Base-by-base conservation (phyloP, 2,329 filamentous ascomycete genomes). In the Stemphylium beticola region DNA sequence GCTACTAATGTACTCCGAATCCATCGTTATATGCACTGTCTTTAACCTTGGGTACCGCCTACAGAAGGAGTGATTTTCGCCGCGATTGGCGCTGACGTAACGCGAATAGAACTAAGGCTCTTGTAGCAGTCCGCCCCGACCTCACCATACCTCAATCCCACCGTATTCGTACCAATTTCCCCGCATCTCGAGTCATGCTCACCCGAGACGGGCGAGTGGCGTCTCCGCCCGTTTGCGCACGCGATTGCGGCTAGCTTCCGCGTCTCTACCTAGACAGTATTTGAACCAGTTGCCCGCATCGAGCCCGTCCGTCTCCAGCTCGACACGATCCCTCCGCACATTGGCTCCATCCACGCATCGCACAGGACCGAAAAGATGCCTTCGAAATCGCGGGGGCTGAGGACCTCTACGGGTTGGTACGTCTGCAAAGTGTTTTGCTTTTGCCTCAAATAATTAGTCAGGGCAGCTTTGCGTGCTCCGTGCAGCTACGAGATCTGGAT, bases 381-480 rank as follows among this genome's bases (percentile, higher is more conserved):
- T 59, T 74, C 76, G 36, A 74, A 78, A 52, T 77, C 77, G 46
- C 71, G 74, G 53, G 78, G 78, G 3, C 62, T 80, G 39, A 72
- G 78, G 29, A 78, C 77, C 20, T 77, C 74, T 32, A 79, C 77
- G 37, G 78, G 78, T 44, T 79, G 77, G 70, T 74, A 64, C 66
- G 71, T 61, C 65, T 36, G n/a, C 39, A 38, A 11, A 6, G 32
- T 7, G 4, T 5, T 24, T 7, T 31, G 18, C 11, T 40, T 14
- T 34, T 20, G 1, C 11, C 20, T 15, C 22, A 29, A 17, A 39
- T 18, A 15, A 45, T 40, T 12, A 18, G 39, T 9, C 34, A 14
- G 32, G 29, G 15, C 15, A 6, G 12, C 17, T 12, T 10, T 8
- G 14, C 15, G 18, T 15, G 5, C 22, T 14, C 12, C 31, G 17